Conservation (phyloP, 139 green algal species). For the Volvox reticuliferus region DNA sequence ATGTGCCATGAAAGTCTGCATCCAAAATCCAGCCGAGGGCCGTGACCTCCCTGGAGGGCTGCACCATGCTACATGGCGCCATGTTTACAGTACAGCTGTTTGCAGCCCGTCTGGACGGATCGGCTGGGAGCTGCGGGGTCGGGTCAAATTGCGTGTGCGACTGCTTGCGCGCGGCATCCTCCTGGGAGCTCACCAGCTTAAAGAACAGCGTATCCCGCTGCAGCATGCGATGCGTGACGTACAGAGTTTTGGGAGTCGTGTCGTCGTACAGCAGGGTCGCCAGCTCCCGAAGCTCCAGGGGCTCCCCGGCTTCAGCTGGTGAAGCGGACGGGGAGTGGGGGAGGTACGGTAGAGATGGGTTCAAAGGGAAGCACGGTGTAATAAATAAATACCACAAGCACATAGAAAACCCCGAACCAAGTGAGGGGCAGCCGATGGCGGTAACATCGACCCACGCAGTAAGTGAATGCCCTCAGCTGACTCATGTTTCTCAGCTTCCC, state of each 20-base stretch:
- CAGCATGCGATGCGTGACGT: constrained; percentile 73
- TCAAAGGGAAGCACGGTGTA: background rate
- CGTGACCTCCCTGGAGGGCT: no score
- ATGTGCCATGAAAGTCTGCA: no score
- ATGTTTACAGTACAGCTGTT: no score
- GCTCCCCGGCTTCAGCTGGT: constrained; percentile 15
- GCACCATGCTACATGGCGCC: no score
- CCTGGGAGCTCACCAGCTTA: constrained; percentile 66
- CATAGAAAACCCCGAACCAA: background rate
- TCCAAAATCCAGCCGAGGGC: no score
- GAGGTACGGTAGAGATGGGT: background rate
- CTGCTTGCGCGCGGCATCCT: no score
- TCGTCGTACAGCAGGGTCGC: constrained; percentile 62
- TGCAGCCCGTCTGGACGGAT: no score
- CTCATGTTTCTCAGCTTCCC: background rate
- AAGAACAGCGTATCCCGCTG: constrained; percentile 76
- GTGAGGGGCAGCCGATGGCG: background rate
- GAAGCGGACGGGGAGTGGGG: background rate
- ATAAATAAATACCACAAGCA: background rate
- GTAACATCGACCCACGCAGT: background rate
- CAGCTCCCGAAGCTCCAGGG: constrained; percentile 59
- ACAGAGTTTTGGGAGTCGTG: constrained; percentile 34
- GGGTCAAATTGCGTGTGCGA: no score
- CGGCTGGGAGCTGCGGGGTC: no score
- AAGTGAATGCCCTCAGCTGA: background rate